phyloP scores from a whole-genome alignment of 805 yeast genomes.

The Starmerella geochares region DNA sequence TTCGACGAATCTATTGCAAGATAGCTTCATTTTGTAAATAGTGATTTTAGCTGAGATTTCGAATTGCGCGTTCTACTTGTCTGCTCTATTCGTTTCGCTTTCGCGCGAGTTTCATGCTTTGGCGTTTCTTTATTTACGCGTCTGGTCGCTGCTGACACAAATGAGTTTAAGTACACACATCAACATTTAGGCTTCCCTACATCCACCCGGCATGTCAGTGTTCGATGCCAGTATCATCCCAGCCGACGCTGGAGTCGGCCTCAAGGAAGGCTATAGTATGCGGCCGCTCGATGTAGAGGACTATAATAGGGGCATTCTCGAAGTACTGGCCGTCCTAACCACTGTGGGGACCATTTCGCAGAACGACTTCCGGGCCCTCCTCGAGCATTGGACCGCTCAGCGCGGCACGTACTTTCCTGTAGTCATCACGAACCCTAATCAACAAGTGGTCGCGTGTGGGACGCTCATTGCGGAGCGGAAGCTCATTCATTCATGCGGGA shows the following conservation, averaged over 20 bases:
- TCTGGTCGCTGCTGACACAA: neutral
- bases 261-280: constrained; percentile 59
- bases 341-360: constrained; percentile 64
- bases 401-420: constrained; percentile 51
- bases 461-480: constrained; percentile 70
- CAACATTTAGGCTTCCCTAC: neutral
- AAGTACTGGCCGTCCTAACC: constrained; percentile 59
- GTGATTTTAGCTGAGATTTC: no score
- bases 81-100: neutral
- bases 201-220: neutral
- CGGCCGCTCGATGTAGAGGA: constrained; percentile 51
- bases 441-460: constrained; percentile 70
- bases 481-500: constrained; percentile 68
- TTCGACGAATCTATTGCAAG: no score
- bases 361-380: constrained; percentile 41
- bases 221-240: constrained; percentile 26
- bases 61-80: neutral
- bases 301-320: constrained; percentile 50
- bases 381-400: constrained; percentile 48
- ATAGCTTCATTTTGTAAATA: no score
- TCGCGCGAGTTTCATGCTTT: no score
- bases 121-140: neutral
- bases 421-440: constrained; percentile 50
- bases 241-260: constrained; percentile 18
- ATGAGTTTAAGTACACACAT: neutral